Evolutionary conservation across 495 filamentous ascomycete species (phyloP), one percentile per base, ranked within the genome.

Genomic region (Chaetomium fimeti): DNA sequence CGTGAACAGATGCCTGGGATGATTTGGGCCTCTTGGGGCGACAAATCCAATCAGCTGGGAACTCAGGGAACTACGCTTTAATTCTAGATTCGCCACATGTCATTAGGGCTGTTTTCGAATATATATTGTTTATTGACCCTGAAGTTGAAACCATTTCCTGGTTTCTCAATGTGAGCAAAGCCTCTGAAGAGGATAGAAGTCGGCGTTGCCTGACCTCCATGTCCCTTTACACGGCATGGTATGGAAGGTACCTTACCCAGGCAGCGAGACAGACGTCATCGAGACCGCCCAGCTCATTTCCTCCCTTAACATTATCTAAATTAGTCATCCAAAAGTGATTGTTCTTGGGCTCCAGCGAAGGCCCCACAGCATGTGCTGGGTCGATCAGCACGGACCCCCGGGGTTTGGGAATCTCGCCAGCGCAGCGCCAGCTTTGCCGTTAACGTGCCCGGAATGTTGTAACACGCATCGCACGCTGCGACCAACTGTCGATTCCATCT

Each of bases 371-470:
- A n/a, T 32, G 25, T n/a, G 51, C 54, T 40, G 32, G 32, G 54
- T 4, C 54, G 29, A 25, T 38, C 25, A 71, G 69, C 71, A 71
- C 65, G 69, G 69, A 62, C 67, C 69, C 65, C 61, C 66, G 7
- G 13, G 52, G 60, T 64, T 57, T 59, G 65, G 66, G 27, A 60
- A 40, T 43, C 45, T 43, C 20, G 52, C 24, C 28, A 48, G 62
- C 43, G 51, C 52, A 51, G 38, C 43, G 63, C 16, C 38, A 60
- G 62, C 63, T 69, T 66, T 67, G 68, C 68, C 66, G 68, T 68
- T 64, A 67, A 64, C 52, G 63, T 64, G 68, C 66, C 62, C 22
- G 59, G 52, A 67, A 71, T 70, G 68, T 68, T 68, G 68, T 73
- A 71, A 71, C 64, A 68, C 62, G 59, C 20, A 38, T 51, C 61